Conservation (phyloP, 257 asterid species). For the Fraxinus pennsylvanica region DNA sequence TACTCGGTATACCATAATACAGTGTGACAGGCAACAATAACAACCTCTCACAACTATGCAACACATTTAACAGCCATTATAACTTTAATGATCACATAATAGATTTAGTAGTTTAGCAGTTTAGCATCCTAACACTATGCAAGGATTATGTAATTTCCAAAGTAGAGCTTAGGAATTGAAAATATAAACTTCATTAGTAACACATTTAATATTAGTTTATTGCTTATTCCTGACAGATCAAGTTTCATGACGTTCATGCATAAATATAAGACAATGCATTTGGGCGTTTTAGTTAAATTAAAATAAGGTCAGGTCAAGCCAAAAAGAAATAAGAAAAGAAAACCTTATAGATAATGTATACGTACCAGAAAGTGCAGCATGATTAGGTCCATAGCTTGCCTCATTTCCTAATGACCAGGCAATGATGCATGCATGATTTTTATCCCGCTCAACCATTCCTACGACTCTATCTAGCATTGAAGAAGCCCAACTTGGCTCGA, state of each 20-base stretch:
- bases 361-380: conserved; percentile 88
- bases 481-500: conserved; percentile 78
- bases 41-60: background rate
- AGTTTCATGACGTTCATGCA: background rate
- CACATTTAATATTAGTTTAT: conserved; percentile 11
- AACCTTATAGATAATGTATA: conserved; percentile 4
- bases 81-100: background rate
- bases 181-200: background rate
- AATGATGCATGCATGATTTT: conserved; percentile 87
- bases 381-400: conserved; percentile 93
- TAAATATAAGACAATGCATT: background rate
- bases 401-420: conserved; percentile 98
- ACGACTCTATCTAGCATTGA: conserved; percentile 92
- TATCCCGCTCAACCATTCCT: conserved; percentile 98
- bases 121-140: background rate
- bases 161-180: conserved; percentile 7
- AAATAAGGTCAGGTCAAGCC: background rate
- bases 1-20: background rate
- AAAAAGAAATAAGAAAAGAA: conserved; percentile 9
- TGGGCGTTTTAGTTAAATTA: background rate
- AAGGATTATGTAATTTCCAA: background rate
- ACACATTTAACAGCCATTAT: background rate
- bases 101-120: background rate
- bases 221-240: background rate
- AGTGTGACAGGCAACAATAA: conserved; percentile 8